Evolutionary conservation across 2,329 filamentous ascomycete genomes (phyloP), one percentile per base, ranked within the genome.

Genomic region (Neurospora sp.): DNA sequence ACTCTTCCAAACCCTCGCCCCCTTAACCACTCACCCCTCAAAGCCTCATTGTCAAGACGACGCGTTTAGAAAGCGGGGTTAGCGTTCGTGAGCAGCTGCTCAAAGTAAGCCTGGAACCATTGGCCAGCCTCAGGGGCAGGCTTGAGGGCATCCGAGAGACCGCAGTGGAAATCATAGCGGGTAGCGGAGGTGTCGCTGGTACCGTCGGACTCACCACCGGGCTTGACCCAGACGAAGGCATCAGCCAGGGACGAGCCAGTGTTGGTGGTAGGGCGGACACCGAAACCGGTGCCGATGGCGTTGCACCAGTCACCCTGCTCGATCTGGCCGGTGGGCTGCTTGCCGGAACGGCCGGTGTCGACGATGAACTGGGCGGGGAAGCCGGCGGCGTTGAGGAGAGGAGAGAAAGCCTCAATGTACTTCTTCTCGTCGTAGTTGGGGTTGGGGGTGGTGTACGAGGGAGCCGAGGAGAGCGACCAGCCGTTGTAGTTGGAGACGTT

Each of bases 161-260:
- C 87, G 71, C 85, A 87, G 78, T 85, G 80, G 67, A 70, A 73
- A 78, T 88, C 86, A 76, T 86, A 88, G 68, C 84, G 83, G 23
- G 79, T 73, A 10, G 87, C 82, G 40, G 74, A 79, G 46, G 79
- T 81, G 75, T 87, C 79, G 41, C 82, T 84, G 43, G 83, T 84
- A 72, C 82, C 83, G 72, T 85, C 83, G 65, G 81, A 91, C 77
- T 86, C 84, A 71, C 84, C 84, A 73, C 89, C 89, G 4, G 89
- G 89, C 84, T 91, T 91, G 74, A 91, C 81, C 89, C 89, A 91
- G 70, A 91, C 89, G 73, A 91, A 89, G 52, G 89, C 88, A 77
- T 91, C 89, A 40, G 85, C 82, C 19, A 89, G 80, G 1, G 79
- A 76, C 72, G 88, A 83, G 15, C 86, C 87, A 8, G 89, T 91